Percentiles rank a stretch among this genome's conserved stretches.
Evolutionary conservation across 1,139 yeast species (phyloP).

Genomic region (Taphrina sp.): DNA sequence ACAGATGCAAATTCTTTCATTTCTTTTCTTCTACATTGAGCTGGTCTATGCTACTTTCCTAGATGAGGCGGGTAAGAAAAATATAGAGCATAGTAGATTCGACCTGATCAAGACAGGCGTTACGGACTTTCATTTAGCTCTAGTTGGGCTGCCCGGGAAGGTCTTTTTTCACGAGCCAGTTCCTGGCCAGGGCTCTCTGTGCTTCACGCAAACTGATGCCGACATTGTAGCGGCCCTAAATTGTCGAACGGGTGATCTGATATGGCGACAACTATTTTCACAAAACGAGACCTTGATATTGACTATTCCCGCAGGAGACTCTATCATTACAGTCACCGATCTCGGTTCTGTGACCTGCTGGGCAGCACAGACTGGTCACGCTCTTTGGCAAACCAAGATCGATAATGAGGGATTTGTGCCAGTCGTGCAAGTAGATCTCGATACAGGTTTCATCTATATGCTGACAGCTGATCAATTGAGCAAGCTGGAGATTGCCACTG

Average conservation of each 20-base stretch:
- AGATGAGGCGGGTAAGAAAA: slow-evolving; percentile 31
- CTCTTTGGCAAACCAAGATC: slow-evolving; percentile 2
- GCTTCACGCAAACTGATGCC: slow-evolving; percentile 20
- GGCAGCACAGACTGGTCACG: slow-evolving; percentile 8
- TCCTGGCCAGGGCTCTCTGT: slow-evolving; percentile 12
- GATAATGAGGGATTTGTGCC: too few species aligned
- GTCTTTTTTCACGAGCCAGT: slow-evolving; percentile 26
- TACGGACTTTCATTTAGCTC: slow-evolving; percentile 25
- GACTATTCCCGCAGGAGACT: slow-evolving; percentile 2
- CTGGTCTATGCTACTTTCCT: slow-evolving; percentile 2
- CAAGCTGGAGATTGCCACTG: too few species aligned
- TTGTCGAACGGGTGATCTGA: slow-evolving; percentile 16
- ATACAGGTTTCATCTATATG: too few species aligned
- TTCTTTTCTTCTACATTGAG: neutral
- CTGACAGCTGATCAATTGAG: too few species aligned
- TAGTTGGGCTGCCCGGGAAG: slow-evolving; percentile 26
- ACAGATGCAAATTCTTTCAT: too few species aligned
- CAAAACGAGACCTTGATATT: neutral
- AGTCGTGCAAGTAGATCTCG: too few species aligned
- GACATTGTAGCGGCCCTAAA: slow-evolving; percentile 30
- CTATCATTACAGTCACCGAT: slow-evolving; percentile 2
- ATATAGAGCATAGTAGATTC: too few species aligned
- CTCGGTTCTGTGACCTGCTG: neutral
- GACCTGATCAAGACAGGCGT: slow-evolving; percentile 6
- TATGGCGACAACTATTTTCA: slow-evolving; percentile 28